Percentiles rank a stretch among this genome's conserved stretches.
Conservation (phyloP, 2,329 filamentous ascomycete species). For the Scleromitrula shiraiana region DNA sequence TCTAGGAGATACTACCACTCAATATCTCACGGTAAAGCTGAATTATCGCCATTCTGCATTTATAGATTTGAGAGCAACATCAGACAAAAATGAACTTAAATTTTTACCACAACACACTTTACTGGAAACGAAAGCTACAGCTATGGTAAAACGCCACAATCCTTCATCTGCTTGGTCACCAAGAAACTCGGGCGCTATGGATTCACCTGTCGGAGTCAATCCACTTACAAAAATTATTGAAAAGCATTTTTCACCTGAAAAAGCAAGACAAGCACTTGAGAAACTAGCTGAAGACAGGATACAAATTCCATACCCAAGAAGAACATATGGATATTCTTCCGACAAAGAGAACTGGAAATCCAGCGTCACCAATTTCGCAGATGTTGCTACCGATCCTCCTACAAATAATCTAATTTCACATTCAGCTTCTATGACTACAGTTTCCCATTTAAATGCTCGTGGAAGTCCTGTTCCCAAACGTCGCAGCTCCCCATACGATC, state of each 20-base stretch:
- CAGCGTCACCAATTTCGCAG: background rate
- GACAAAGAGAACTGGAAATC: constrained; percentile 7
- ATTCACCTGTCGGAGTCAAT: constrained; percentile 19
- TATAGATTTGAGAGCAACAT: constrained; percentile 6
- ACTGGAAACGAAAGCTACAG: constrained; percentile 45
- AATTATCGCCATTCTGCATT: constrained; percentile 52
- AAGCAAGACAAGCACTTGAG: constrained; percentile 17
- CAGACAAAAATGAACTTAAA: constrained; percentile 23
- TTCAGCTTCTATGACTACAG: constrained; percentile 4
- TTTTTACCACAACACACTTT: constrained; percentile 38
- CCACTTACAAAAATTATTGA: constrained; percentile 23
- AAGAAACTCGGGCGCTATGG: constrained; percentile 30
- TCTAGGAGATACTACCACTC: constrained; percentile 40
- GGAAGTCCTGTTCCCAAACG: background rate
- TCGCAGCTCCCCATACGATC: background rate
- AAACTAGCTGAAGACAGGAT: constrained; percentile 17
- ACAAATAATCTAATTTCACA: background rate
- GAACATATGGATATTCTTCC: background rate
- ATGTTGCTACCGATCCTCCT: background rate
- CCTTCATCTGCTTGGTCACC: constrained; percentile 45
- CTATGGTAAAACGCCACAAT: constrained; percentile 42
- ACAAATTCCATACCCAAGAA: constrained; percentile 11
- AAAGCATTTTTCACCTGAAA: constrained; percentile 17
- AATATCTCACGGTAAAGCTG: constrained; percentile 45
- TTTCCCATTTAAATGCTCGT: background rate